phyloP scores from a whole-genome alignment of 2,329 filamentous ascomycete species.

The Diaporthe citriasiana region DNA sequence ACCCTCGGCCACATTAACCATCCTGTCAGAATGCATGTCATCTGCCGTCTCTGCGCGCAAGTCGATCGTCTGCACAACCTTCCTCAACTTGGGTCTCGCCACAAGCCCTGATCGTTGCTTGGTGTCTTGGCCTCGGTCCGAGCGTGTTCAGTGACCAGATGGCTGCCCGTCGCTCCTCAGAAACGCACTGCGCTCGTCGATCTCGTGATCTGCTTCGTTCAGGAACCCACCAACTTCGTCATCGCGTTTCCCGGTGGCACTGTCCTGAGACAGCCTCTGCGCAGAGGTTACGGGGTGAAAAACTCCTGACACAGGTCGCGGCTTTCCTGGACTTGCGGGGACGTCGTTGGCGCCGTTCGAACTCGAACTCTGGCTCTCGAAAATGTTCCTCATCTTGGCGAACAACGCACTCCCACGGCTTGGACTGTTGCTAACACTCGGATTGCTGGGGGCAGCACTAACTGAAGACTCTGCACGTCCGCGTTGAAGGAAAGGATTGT shows the following conservation, averaged over 20 bases:
- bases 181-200: constrained; percentile 51
- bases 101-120: constrained; percentile 32
- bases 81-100: background rate
- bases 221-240: constrained; percentile 23
- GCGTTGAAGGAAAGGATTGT: constrained; percentile 38
- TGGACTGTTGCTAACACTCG: constrained; percentile 33
- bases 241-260: background rate
- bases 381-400: constrained; percentile 58
- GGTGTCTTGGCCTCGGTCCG: constrained; percentile 47
- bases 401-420: constrained; percentile 50
- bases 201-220: constrained; percentile 44
- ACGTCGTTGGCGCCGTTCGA: constrained; percentile 29
- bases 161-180: constrained; percentile 44
- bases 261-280: constrained; percentile 11
- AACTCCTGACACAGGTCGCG: constrained; percentile 46
- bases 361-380: constrained; percentile 50
- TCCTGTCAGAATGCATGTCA: constrained; percentile 36
- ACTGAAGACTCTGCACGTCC: constrained; percentile 37
- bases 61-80: constrained; percentile 13
- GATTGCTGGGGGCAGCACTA: constrained; percentile 27
- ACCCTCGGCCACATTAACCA: constrained; percentile 28
- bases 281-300: constrained; percentile 41
- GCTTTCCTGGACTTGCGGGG: constrained; percentile 43
- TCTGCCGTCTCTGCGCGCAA: constrained; percentile 37
- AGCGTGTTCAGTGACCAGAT: constrained; percentile 54